Evolutionary conservation across 1,284 basidiomycete species (phyloP), one percentile per base, ranked within the genome.

Genomic region (Tetrapyrgos nigripes): DNA sequence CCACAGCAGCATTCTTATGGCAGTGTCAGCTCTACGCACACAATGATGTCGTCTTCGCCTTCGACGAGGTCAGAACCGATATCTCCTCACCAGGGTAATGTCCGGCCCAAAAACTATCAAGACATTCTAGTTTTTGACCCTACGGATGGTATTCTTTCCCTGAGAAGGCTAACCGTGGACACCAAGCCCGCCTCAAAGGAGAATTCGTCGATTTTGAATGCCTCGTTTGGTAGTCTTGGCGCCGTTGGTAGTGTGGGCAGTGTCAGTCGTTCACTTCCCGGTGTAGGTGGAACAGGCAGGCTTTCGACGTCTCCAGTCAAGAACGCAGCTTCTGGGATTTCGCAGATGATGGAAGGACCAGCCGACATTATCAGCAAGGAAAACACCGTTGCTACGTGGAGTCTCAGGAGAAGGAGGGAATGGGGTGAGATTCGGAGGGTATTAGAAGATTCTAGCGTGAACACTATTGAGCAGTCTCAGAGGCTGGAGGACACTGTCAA

Each of bases 121-220:
- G 87, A 91, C 62, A 62, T 89, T 0, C 78, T 91, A 21, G 69
- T 90, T 1, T 90, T 91, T 62, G 86, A 91, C 66, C 83, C 87
- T 0, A 71, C 73, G 1, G 83, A 85, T 50, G 84, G 87, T 0
- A 73, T 80, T 3, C 74, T 91, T 17, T 83, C 83, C 0, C 74
- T 91, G 47, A 77, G 83, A 24, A 78, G 87, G 0, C 73, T 90
- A 37, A 73, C 74, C 6, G 58, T 86, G 5, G 83, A 86, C 24
- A 71, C 72, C 61, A 59, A 59, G 37, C 4, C 31, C 29, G 54
- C 46, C 40, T 43, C 51, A 1, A 58, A 55, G 26, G 58, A 60
- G 29, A 50, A 45, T 29, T 13, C 43, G 4, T 56, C 54, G 4
- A 52, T 60, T 28, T 35, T 60, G 33, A 48, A 31, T 28, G 45